Evolutionary conservation across 495 filamentous ascomycete species (phyloP).

Genomic region (Mycothermus thermophilus): DNA sequence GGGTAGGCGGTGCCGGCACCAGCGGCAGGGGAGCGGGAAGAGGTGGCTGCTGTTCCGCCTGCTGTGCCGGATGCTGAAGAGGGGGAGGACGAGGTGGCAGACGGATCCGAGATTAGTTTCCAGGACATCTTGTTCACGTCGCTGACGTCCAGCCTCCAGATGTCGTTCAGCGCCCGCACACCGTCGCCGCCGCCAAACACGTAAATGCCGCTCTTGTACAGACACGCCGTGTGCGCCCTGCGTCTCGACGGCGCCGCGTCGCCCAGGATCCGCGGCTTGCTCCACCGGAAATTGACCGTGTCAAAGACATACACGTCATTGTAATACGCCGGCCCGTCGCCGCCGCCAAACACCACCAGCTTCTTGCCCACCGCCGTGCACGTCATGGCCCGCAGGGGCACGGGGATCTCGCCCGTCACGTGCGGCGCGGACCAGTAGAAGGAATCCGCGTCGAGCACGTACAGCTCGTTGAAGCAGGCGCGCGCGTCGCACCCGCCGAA

Average conservation of each 20-base stretch:
- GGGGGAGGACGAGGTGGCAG: conserved; percentile 1
- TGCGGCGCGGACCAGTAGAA: conserved; percentile 48
- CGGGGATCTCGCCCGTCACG: conserved; percentile 46
- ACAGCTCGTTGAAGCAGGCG: conserved; percentile 51
- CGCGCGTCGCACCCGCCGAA: conserved; percentile 53
- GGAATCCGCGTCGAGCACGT: conserved; percentile 50
- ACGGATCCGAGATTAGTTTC: conserved; percentile 40
- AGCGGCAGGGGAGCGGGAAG: no score
- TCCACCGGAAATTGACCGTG: conserved; percentile 49
- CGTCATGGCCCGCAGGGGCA: conserved; percentile 51
- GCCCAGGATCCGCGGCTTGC: conserved; percentile 39
- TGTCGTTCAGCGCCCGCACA: conserved; percentile 49
- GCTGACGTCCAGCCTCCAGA: conserved; percentile 51
- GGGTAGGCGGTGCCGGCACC: conserved; percentile 26
- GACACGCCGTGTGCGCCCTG: conserved; percentile 49
- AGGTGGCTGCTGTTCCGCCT: no score
- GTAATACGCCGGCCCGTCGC: conserved; percentile 53
- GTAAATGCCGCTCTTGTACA: conserved; percentile 54
- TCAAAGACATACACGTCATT: conserved; percentile 57
- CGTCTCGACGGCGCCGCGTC: conserved; percentile 40
- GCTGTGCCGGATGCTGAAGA: conserved; percentile 2
- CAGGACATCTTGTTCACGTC: conserved; percentile 49
- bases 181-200: conserved; percentile 55
- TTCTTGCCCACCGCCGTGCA: conserved; percentile 53
- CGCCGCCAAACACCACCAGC: conserved; percentile 50